Conservation (phyloP, 805 yeast genomes). For the Candida nemodendra region DNA sequence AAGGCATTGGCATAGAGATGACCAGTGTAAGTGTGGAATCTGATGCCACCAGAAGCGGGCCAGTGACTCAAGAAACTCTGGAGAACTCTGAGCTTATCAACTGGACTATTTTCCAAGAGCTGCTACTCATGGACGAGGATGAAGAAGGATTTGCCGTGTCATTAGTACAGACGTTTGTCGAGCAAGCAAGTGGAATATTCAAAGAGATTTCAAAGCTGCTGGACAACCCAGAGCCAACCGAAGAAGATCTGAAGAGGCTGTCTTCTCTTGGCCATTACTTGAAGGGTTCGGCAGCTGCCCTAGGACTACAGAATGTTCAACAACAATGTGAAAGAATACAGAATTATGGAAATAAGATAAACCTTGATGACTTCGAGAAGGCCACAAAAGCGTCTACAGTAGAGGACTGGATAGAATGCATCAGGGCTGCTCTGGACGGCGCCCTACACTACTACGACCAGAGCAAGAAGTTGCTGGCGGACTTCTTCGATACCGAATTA, state of each 20-base stretch:
- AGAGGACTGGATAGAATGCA: slow-evolving; percentile 38
- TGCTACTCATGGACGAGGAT: slow-evolving; percentile 94
- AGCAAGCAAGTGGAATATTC: slow-evolving; percentile 84
- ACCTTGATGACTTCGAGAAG: slow-evolving; percentile 24
- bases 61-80: slow-evolving; percentile 29
- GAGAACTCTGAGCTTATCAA: slow-evolving; percentile 68
- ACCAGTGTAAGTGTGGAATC: no score
- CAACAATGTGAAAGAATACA: slow-evolving; percentile 91
- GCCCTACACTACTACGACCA: slow-evolving; percentile 51
- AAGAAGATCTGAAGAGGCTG: slow-evolving; percentile 52
- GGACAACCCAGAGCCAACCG: slow-evolving; percentile 20
- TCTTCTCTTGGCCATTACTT: slow-evolving; percentile 86
- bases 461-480: slow-evolving; percentile 50
- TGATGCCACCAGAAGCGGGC: no score
- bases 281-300: slow-evolving; percentile 93
- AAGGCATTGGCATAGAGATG: no score
- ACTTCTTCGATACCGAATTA: slow-evolving; percentile 44
- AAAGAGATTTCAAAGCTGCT: slow-evolving; percentile 63
- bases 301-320: slow-evolving; percentile 81
- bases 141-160: slow-evolving; percentile 85
- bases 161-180: slow-evolving; percentile 79
- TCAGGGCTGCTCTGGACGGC: slow-evolving; percentile 50
- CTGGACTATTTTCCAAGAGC: slow-evolving; percentile 85
- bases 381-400: slow-evolving; percentile 34
- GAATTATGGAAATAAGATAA: slow-evolving; percentile 66